These are phyloP conservation scores for Colletotrichum sp. DNA, from an alignment of 2,329 filamentous ascomycete genomes.

Conservation along the genomic window DNA sequence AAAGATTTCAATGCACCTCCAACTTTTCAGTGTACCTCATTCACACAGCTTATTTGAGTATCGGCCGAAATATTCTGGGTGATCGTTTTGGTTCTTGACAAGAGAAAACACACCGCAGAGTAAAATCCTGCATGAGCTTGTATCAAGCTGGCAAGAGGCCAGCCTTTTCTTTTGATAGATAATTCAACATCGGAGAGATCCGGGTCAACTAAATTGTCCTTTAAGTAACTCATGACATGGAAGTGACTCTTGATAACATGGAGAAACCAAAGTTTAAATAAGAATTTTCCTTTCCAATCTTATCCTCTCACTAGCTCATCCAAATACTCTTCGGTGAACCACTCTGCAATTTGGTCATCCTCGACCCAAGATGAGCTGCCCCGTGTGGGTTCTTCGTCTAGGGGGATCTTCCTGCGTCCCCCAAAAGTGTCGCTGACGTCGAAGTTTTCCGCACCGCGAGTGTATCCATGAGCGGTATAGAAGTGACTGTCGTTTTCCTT, in stretches of 20 bases:
- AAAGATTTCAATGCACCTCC: fast-evolving
- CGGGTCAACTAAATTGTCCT: background rate
- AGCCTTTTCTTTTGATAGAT: background rate
- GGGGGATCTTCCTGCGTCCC: background rate
- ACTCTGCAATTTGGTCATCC: background rate
- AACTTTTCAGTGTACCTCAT: fast-evolving
- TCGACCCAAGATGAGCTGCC: background rate
- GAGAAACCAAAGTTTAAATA: background rate
- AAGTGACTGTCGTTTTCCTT: background rate
- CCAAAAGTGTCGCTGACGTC: background rate
- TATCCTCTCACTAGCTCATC: background rate
- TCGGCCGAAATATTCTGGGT: background rate
- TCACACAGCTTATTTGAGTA: background rate
- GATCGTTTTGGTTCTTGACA: background rate
- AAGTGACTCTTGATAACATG: background rate
- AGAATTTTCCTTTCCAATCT: background rate
- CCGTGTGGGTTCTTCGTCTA: fast-evolving
- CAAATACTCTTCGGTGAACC: background rate
- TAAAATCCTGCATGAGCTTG: background rate
- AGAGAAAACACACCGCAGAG: background rate
- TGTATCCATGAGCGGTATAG: background rate
- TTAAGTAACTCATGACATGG: fast-evolving
- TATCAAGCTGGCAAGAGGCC: background rate
- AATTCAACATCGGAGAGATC: background rate
- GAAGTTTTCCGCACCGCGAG: background rate